Evolutionary conservation across 495 filamentous ascomycete genomes (phyloP).

Genomic region (Neurospora sp.): DNA sequence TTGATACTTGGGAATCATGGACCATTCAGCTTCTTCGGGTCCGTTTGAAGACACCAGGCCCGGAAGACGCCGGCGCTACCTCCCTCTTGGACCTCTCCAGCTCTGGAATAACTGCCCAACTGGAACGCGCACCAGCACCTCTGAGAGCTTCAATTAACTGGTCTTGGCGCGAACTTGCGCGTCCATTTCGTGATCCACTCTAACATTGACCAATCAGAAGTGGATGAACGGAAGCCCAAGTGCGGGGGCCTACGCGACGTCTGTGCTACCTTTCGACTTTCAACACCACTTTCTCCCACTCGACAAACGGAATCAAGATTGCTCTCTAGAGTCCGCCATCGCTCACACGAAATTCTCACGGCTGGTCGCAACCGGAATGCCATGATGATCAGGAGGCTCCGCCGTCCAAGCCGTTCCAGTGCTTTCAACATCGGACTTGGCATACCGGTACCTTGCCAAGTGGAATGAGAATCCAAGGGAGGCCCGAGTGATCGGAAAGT

Average conservation of each 20-base stretch:
- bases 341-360: not conserved
- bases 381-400: not conserved
- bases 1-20: not conserved
- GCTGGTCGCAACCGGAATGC: not conserved
- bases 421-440: not conserved
- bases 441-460: not conserved
- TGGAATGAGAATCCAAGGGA: not conserved
- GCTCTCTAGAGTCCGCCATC: not conserved
- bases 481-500: not conserved
- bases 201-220: not conserved
- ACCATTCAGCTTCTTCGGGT: not conserved
- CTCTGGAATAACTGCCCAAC: not conserved
- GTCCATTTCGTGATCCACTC: not conserved
- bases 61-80: not conserved
- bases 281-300: not conserved
- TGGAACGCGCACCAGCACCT: not conserved
- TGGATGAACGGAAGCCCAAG: not conserved
- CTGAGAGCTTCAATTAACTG: not conserved
- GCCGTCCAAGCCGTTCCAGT: not conserved
- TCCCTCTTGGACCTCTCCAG: not conserved
- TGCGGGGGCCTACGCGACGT: not conserved
- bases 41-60: not conserved
- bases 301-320: not conserved
- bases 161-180: not conserved
- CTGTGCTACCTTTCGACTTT: not conserved